Percentiles rank a stretch among this genome's conserved stretches.
phyloP scores from a whole-genome alignment of 768 basidiomycete species.

The Termitomyces sp. region DNA sequence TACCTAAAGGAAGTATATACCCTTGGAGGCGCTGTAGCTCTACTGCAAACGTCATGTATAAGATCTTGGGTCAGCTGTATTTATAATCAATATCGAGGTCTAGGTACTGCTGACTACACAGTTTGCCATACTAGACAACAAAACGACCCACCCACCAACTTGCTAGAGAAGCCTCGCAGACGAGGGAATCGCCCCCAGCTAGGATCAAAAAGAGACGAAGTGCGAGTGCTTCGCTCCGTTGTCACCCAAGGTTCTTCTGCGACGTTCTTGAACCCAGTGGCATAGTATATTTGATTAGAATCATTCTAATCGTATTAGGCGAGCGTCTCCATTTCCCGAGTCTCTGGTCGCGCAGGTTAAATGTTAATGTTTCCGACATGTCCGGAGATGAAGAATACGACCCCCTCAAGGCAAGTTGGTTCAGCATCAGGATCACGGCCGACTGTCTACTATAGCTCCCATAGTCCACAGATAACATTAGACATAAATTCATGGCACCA shows the following conservation, averaged over 20 bases:
- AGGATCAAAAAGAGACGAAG: too few species aligned
- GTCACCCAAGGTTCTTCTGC: slow-evolving; percentile 16
- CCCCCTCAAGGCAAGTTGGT: background rate
- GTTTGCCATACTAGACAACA: slow-evolving; percentile 1
- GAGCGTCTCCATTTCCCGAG: background rate
- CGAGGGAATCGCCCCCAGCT: too few species aligned
- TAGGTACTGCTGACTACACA: background rate
- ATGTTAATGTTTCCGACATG: background rate
- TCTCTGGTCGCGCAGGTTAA: too few species aligned
- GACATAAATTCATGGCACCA: slow-evolving; percentile 32
- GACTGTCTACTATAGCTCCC: background rate
- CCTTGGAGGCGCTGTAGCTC: background rate
- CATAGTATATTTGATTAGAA: background rate
- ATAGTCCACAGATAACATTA: slow-evolving; percentile 15
- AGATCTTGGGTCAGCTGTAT: too few species aligned
- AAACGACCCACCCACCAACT: slow-evolving; percentile 18
- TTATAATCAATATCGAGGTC: too few species aligned
- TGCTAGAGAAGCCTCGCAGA: slow-evolving; percentile 21
- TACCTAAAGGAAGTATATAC: background rate
- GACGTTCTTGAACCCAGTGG: background rate
- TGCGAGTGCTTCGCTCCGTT: slow-evolving; percentile 21
- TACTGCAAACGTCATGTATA: too few species aligned
- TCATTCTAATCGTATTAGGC: background rate
- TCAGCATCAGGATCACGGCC: slow-evolving; percentile 24
- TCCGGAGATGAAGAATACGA: background rate